Conservation (phyloP, 73 alveolate genomes). For the Effrenium voratum region DNA sequence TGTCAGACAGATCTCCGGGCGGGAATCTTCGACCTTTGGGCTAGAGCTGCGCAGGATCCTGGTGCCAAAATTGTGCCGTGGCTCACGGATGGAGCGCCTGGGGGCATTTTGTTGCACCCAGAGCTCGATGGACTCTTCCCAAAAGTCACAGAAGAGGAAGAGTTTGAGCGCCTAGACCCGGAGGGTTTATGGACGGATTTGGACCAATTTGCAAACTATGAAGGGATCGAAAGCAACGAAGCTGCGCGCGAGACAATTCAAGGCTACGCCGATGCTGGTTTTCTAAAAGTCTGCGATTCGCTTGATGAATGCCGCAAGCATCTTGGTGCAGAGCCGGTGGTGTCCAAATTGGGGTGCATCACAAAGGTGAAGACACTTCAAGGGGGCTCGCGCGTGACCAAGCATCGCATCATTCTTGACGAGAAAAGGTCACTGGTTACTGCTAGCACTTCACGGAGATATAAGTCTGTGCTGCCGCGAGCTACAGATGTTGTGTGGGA, state of each 20-base stretch:
- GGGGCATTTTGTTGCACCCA: neutral
- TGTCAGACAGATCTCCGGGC: neutral
- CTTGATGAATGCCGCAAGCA: neutral
- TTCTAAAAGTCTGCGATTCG: neutral
- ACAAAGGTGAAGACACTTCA: neutral
- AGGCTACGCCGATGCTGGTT: conserved; percentile 44
- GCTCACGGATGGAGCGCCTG: conserved; percentile 58
- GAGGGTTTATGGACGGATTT: neutral
- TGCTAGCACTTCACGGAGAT: conserved; percentile 4
- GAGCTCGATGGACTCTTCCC: conserved; percentile 8
- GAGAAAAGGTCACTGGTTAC: conserved; percentile 17
- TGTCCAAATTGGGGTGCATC: conserved; percentile 23
- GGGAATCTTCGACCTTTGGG: conserved; percentile 5
- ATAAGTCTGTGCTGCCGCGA: conserved; percentile 18
- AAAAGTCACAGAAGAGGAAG: neutral
- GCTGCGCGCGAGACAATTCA: conserved; percentile 33
- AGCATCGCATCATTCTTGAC: conserved; percentile 23
- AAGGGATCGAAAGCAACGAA: conserved; percentile 8
- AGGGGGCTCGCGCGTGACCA: neutral
- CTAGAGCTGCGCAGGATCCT: conserved; percentile 32
- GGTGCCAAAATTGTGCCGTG: neutral
- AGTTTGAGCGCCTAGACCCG: neutral
- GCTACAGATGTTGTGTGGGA: conserved; percentile 22
- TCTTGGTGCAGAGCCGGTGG: conserved; percentile 1
- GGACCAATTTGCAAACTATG: neutral